phyloP scores from a whole-genome alignment of 176 grass and related monocot genomes.

The Cocos nucifera region DNA sequence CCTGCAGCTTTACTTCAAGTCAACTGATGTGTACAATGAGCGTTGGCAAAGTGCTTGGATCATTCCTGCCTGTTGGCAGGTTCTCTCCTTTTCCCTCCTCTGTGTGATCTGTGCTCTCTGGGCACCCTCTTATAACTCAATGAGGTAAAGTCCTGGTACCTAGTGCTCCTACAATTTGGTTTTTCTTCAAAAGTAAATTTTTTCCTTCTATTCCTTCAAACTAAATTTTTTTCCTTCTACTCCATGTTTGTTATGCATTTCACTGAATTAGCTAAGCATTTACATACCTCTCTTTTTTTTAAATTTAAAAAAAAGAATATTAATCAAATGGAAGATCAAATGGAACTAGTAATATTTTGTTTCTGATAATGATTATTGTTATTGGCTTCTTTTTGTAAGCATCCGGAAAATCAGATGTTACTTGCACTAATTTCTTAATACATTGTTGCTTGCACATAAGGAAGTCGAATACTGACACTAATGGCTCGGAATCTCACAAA shows the following conservation, averaged over 20 bases:
- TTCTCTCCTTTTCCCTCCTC: constrained; percentile 88
- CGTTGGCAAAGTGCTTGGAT: constrained; percentile 94
- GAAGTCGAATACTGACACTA: too few species aligned
- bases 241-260: not conserved
- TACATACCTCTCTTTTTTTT: too few species aligned
- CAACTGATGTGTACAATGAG: constrained; percentile 88
- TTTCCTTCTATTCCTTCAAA: not conserved
- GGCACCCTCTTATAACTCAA: constrained; percentile 91
- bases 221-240: constrained; percentile 15
- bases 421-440: too few species aligned
- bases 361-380: too few species aligned
- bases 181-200: constrained; percentile 15
- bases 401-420: too few species aligned
- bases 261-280: not conserved
- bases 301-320: too few species aligned
- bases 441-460: too few species aligned
- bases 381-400: too few species aligned
- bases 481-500: too few species aligned
- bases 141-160: constrained; percentile 36
- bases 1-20: constrained; percentile 93
- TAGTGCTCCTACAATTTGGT: constrained; percentile 2
- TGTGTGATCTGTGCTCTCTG: constrained; percentile 84
- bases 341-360: too few species aligned
- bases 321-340: too few species aligned
- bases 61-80: constrained; percentile 98